Conservation (phyloP, 257 asterid genomes). For the Ophiorrhiza pumila region DNA sequence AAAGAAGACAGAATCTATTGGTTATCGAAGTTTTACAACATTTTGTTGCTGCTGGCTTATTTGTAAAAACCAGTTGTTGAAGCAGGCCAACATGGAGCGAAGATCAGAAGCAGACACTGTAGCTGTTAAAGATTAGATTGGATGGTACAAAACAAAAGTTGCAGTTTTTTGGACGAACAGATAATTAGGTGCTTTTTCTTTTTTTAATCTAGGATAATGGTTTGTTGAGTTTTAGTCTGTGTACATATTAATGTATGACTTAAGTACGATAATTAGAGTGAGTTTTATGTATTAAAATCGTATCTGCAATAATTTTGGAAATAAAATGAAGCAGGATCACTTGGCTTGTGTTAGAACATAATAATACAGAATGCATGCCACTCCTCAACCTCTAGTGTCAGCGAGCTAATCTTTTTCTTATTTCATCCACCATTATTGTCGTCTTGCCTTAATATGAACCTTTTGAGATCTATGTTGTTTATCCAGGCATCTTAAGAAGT, state of each 20-base stretch:
- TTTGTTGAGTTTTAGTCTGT: constrained; percentile 15
- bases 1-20: not conserved
- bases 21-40: not conserved
- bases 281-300: constrained; percentile 11
- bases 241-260: constrained; percentile 16
- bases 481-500: not conserved
- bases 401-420: not conserved
- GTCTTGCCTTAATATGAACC: not conserved
- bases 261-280: constrained; percentile 13
- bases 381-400: not conserved
- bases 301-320: constrained; percentile 9
- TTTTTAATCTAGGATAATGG: constrained; percentile 5
- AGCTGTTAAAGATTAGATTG: not conserved
- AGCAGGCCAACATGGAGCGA: not conserved
- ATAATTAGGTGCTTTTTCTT: not conserved
- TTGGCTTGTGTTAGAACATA: not conserved
- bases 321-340: constrained; percentile 9
- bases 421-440: not conserved
- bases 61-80: constrained; percentile 9
- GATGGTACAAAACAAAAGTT: constrained; percentile 6
- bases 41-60: not conserved
- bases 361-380: not conserved
- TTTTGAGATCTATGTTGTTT: not conserved
- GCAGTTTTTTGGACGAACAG: constrained; percentile 1
- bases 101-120: constrained; percentile 10